Base-by-base conservation (phyloP, 768 basidiomycete species). In the Kwoniella mangroviensis region DNA sequence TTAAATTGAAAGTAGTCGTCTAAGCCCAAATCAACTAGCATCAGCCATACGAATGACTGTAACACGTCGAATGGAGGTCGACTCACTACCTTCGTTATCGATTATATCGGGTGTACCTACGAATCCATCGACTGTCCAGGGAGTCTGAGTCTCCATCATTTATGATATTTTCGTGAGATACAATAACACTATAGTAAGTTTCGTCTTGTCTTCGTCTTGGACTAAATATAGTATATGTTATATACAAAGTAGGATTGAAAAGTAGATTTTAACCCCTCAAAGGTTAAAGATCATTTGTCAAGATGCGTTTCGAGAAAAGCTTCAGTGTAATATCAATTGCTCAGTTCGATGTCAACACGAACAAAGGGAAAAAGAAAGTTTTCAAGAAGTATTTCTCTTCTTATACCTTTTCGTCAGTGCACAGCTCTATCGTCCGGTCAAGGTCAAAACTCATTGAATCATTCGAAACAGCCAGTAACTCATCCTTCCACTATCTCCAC, bases 1-100 rank as follows among this genome's bases (percentile, higher is more conserved):
- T 75, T 72, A 40, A 79, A 40, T 13, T 69, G 67, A 67, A 79
- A 75, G 62, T 73, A 75, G 60, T 73, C 74, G 28, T 69, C 67
- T 73, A 28, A 1, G 49, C 42, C 43, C n/a, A 15, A 22, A 24
- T n/a, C 61, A 40, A 28, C 28, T 28, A 28, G 45, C 3, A 19
- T 45, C 13, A 13, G 24, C 24, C 22, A 19, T 52, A 26, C n/a
- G 22, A 49, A n/a, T 3, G 24, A 34, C 0, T n/a, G 21, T 21
- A 2, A 17, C 1, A 24, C 3, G 24, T 45, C n/a, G 22, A 49
- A 21, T 1, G 43, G 45, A 15, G 19, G 24, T n/a, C 4, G 22
- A 63, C 63, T 69, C 42, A 64, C 61, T 41, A 63, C n/a, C 10
- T n/a, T 63, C 62, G 42, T 28, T 54, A 43, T 57, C 55, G 22